These are phyloP conservation scores for Albizia julibrissin DNA, from an alignment of 306 rosid genomes.

Conservation along the genomic window DNA sequence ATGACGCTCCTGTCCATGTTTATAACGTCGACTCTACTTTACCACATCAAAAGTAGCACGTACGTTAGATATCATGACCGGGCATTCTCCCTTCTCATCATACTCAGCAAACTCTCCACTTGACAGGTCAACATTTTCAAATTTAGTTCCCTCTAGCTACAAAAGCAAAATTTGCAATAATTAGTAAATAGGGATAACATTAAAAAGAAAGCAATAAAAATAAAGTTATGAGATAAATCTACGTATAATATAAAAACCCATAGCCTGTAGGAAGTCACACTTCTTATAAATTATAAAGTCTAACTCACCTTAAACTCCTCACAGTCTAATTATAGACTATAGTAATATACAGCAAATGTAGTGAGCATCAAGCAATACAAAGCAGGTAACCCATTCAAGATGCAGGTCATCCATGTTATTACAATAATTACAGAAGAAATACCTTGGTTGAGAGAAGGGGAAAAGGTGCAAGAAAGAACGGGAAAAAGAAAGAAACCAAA, in stretches of 20 bases:
- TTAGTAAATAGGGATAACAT: constrained; percentile 6
- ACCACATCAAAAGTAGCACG: constrained; percentile 68
- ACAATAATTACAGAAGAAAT: constrained; percentile 3
- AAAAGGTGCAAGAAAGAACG: constrained; percentile 13
- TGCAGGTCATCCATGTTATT: neutral
- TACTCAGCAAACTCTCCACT: constrained; percentile 76
- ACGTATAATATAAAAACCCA: neutral
- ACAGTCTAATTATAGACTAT: neutral
- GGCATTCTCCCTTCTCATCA: constrained; percentile 89
- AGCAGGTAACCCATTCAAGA: neutral
- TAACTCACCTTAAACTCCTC: neutral
- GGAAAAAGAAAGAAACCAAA: constrained; percentile 21
- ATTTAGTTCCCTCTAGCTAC: constrained; percentile 74
- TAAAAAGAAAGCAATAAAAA: neutral
- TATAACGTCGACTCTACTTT: constrained; percentile 36
- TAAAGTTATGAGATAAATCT: neutral
- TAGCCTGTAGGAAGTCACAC: neutral
- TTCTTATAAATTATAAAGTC: neutral
- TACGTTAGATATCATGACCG: constrained; percentile 77
- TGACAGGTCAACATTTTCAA: constrained; percentile 75
- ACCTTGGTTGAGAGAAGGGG: neutral
- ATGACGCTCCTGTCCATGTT: neutral
- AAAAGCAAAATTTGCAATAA: constrained; percentile 23
- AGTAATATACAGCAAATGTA: neutral
- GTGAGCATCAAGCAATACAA: neutral